These are phyloP conservation scores for Cladorrhinum sp. DNA, from an alignment of 2,329 filamentous ascomycete species.

Conservation along the genomic window DNA sequence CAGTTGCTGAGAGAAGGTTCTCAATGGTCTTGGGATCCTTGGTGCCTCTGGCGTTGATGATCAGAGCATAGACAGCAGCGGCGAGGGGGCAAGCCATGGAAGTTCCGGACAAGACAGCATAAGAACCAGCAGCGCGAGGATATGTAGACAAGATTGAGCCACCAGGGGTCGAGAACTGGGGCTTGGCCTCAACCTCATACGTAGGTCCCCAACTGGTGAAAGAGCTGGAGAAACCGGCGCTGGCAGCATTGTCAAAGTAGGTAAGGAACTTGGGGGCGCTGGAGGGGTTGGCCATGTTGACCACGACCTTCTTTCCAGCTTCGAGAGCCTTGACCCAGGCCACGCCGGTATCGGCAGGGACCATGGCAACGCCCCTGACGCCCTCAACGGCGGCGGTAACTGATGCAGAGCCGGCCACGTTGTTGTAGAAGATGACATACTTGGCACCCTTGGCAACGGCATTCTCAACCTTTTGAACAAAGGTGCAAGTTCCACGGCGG, in stretches of 20 bases:
- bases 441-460: slow-evolving; percentile 54
- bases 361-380: slow-evolving; percentile 41
- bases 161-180: slow-evolving; percentile 46
- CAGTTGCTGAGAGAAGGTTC: slow-evolving; percentile 47
- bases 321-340: slow-evolving; percentile 44
- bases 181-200: slow-evolving; percentile 53
- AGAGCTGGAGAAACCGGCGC: slow-evolving; percentile 50
- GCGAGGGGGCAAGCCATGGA: slow-evolving; percentile 53
- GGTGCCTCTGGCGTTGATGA: slow-evolving; percentile 50
- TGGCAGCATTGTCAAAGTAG: slow-evolving; percentile 38
- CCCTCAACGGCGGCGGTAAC: slow-evolving; percentile 35
- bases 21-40: slow-evolving; percentile 49
- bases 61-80: slow-evolving; percentile 52
- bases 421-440: slow-evolving; percentile 63
- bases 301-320: slow-evolving; percentile 41
- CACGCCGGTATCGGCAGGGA: slow-evolving; percentile 40
- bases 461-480: slow-evolving; percentile 52
- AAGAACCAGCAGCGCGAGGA: slow-evolving; percentile 39
- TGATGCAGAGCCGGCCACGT: slow-evolving; percentile 35
- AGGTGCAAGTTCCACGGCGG: slow-evolving; percentile 56
- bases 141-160: slow-evolving; percentile 52
- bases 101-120: slow-evolving; percentile 51
- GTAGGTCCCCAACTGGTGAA: slow-evolving; percentile 61
- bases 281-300: slow-evolving; percentile 43
- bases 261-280: slow-evolving; percentile 37